A percentile compares a stretch with the other conserved stretches of the same genome.
Evolutionary conservation across 176 grass and related monocot species (phyloP).

Genomic region (Zea luxurians): DNA sequence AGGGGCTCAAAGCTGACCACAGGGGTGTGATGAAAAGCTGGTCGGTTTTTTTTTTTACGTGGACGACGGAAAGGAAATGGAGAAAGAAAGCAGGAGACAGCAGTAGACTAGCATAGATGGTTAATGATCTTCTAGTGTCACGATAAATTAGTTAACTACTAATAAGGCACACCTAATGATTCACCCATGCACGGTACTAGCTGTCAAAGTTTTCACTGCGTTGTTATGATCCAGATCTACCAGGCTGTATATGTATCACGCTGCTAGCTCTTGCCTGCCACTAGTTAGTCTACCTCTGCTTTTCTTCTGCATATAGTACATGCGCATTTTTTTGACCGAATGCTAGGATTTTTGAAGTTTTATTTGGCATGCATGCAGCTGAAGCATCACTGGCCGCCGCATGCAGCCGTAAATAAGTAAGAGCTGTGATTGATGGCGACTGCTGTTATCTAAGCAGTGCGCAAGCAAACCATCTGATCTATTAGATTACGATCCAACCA

Average conservation of each 20-base stretch:
- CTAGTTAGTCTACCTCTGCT: constrained; percentile 32
- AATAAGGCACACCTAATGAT: constrained; percentile 21
- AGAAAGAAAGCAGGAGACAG: too few relatives aligned
- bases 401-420: constrained; percentile 25
- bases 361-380: constrained; percentile 9
- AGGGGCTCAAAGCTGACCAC: too few relatives aligned
- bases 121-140: too few relatives aligned
- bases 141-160: too few relatives aligned
- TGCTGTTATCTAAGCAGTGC: too few relatives aligned
- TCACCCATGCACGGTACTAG: constrained; percentile 28
- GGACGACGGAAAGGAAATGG: too few relatives aligned
- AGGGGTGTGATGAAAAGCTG: too few relatives aligned
- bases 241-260: constrained; percentile 22
- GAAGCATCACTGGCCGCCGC: neutral
- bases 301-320: constrained; percentile 1
- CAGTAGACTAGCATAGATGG: too few relatives aligned
- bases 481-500: too few relatives aligned
- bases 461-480: too few relatives aligned
- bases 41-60: too few relatives aligned
- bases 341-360: constrained; percentile 35
- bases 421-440: constrained; percentile 33
- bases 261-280: constrained; percentile 8
- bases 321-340: constrained; percentile 43
- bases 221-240: constrained; percentile 43
- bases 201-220: constrained; percentile 38